Percentiles rank a stretch among this genome's conserved stretches.
Conservation (phyloP, 768 basidiomycete genomes). For the Artomyces pyxidatus region DNA sequence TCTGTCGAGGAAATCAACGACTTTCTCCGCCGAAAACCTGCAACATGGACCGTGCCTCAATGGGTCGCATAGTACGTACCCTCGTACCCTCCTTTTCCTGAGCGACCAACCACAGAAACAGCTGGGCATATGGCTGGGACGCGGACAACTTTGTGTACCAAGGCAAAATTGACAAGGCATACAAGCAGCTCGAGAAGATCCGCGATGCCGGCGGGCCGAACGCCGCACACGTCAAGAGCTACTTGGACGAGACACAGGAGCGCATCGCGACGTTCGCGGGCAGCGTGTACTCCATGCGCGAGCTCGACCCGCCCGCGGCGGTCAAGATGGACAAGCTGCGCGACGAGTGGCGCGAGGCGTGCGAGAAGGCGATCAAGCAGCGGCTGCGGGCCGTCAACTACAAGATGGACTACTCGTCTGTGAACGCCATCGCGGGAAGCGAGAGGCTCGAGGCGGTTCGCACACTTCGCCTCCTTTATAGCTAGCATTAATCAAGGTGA, state of each 20-base stretch:
- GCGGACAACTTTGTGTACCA: conserved; percentile 9
- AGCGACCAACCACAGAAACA: no score
- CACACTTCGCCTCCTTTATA: no score
- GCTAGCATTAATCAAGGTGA: no score
- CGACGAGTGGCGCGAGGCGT: conserved; percentile 1
- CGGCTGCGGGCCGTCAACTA: conserved; percentile 9
- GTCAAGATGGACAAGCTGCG: conserved; percentile 10
- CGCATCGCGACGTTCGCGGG: background rate
- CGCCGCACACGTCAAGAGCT: background rate
- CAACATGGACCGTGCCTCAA: conserved; percentile 9
- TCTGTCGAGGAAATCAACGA: conserved; percentile 8
- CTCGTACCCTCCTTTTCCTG: no score
- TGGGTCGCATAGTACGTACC: conserved; percentile 9
- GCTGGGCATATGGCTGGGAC: conserved; percentile 12
- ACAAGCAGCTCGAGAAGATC: conserved; percentile 5
- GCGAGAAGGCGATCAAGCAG: conserved; percentile 4
- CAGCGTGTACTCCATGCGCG: conserved; percentile 3
- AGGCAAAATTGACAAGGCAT: background rate
- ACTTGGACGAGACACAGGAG: conserved; percentile 3
- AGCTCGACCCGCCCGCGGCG: conserved; percentile 1
- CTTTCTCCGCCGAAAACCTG: conserved; percentile 8
- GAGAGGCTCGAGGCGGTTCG: conserved; percentile 6
- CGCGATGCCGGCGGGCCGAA: background rate
- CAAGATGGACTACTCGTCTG: conserved; percentile 4
- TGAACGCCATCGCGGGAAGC: conserved; percentile 7